phyloP scores from a whole-genome alignment of 345 rosid genomes.

The Dovyalis caffra region DNA sequence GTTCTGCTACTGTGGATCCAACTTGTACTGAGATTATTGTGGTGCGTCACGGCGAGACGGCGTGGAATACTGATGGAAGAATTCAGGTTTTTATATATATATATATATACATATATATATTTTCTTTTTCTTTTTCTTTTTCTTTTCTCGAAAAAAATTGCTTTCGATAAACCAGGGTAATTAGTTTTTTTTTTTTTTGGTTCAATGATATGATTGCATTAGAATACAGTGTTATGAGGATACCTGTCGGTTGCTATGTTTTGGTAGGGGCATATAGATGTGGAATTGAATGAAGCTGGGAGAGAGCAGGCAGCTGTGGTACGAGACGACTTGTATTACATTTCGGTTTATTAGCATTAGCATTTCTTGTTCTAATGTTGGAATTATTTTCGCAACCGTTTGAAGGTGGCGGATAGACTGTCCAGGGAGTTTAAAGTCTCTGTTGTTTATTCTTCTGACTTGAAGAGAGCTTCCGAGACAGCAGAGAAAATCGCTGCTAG shows the following conservation, averaged over 20 bases:
- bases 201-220: no score
- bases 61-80: slow-evolving; percentile 72
- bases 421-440: slow-evolving; percentile 59
- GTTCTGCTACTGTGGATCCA: slow-evolving; percentile 22
- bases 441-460: slow-evolving; percentile 73
- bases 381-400: background rate
- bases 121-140: no score
- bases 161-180: background rate
- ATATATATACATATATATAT: no score
- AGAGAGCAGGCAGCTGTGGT: slow-evolving; percentile 69
- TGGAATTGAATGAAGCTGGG: slow-evolving; percentile 76
- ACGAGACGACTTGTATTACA: slow-evolving; percentile 19
- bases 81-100: slow-evolving; percentile 63
- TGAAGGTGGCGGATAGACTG: slow-evolving; percentile 66
- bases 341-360: background rate
- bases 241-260: background rate
- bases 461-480: slow-evolving; percentile 78
- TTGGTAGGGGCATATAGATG: slow-evolving; percentile 73
- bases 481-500: slow-evolving; percentile 66
- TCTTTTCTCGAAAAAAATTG: no score
- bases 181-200: no score
- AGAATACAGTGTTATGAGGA: no score
- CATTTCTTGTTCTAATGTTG: background rate
- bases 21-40: slow-evolving; percentile 61
- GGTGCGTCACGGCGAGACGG: slow-evolving; percentile 82